Conservation (phyloP, 2,329 filamentous ascomycete genomes). For the Cladophialophora yegresii region DNA sequence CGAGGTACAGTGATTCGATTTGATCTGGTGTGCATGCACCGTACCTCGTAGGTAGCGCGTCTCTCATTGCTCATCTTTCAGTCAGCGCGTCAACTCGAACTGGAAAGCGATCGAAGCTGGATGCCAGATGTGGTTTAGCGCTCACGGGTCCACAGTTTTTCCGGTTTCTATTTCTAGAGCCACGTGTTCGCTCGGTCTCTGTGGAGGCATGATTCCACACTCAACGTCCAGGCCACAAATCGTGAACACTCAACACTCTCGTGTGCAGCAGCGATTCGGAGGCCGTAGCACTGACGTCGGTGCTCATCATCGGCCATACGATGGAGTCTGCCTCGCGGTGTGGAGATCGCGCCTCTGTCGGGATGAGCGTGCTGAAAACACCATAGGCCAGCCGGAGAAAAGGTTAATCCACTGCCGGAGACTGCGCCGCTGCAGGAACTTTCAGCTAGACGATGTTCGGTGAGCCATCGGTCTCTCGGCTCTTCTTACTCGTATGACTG, state of each 20-base stretch:
- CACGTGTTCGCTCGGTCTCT: background rate
- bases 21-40: background rate
- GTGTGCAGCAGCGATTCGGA: background rate
- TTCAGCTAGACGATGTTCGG: constrained; percentile 8
- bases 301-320: background rate
- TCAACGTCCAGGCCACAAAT: background rate
- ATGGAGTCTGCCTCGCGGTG: constrained; percentile 19
- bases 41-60: too few species aligned
- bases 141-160: background rate
- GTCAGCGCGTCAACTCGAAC: background rate
- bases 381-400: constrained; percentile 14
- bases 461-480: constrained; percentile 2
- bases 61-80: background rate
- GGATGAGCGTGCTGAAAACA: constrained; percentile 15
- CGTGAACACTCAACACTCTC: background rate
- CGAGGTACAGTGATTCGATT: background rate
- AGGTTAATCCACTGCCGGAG: constrained; percentile 24
- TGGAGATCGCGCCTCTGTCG: constrained; percentile 15
- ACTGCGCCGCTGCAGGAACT: constrained; percentile 10
- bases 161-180: constrained; percentile 14
- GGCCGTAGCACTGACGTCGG: background rate
- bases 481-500: background rate
- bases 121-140: background rate
- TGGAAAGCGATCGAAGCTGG: background rate
- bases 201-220: background rate